Evolutionary conservation across 306 rosid species (phyloP).

Genomic region (Quercus berberidifolia): DNA sequence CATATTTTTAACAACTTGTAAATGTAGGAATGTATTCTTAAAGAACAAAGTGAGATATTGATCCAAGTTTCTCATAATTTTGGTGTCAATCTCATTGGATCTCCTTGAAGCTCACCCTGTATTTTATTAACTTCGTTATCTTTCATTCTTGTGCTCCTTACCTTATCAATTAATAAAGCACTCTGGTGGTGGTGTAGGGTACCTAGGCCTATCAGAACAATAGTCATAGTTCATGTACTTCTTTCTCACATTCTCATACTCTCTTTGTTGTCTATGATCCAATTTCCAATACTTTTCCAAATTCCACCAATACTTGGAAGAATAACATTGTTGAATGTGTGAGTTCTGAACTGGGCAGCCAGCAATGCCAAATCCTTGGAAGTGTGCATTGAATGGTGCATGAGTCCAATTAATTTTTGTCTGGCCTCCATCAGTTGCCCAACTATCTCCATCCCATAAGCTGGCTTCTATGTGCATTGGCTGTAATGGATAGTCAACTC

Average conservation of each 20-base stretch:
- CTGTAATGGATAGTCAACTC: slow-evolving; percentile 35
- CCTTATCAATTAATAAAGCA: slow-evolving; percentile 15
- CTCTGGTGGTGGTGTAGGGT: slow-evolving; percentile 40
- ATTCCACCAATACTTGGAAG: slow-evolving; percentile 44
- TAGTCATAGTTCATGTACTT: slow-evolving; percentile 43
- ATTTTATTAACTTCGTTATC: not conserved
- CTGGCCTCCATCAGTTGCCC: slow-evolving; percentile 63
- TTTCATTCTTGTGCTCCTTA: not conserved
- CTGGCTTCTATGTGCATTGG: slow-evolving; percentile 45
- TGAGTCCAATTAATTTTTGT: slow-evolving; percentile 38
- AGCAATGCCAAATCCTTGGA: slow-evolving; percentile 32
- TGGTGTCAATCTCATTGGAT: not conserved
- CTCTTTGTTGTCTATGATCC: not conserved
- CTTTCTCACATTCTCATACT: slow-evolving; percentile 24
- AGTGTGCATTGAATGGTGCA: slow-evolving; percentile 55
- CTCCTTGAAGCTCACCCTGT: not conserved
- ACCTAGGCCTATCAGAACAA: slow-evolving; percentile 34
- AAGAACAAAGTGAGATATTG: not conserved
- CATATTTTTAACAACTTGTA: not conserved
- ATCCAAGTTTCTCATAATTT: no score
- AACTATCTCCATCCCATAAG: slow-evolving; percentile 48
- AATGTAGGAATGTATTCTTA: not conserved
- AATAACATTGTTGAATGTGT: slow-evolving; percentile 20
- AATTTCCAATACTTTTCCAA: slow-evolving; percentile 21
- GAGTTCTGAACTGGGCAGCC: slow-evolving; percentile 29